Percentiles rank a stretch among this genome's conserved stretches.
These are phyloP conservation scores for Chrysanthemum seticuspe DNA, from an alignment of 129 eudicot species.

Conservation along the genomic window DNA sequence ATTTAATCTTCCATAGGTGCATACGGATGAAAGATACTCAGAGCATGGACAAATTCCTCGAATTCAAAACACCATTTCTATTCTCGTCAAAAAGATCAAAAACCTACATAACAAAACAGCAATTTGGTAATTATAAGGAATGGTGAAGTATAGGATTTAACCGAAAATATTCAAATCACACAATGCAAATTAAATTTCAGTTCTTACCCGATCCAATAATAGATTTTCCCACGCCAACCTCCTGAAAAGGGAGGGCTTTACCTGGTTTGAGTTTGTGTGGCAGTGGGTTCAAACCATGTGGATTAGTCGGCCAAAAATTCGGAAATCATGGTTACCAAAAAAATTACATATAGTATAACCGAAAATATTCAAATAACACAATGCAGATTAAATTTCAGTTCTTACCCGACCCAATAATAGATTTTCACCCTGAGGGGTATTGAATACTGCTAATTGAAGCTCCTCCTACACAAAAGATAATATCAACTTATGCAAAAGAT, in stretches of 20 bases:
- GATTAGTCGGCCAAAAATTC: too few relatives aligned
- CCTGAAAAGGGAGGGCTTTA: too few relatives aligned
- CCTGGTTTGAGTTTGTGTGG: too few relatives aligned
- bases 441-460: conserved; percentile 76
- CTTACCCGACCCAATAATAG: conserved; percentile 91
- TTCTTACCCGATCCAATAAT: conserved; percentile 79
- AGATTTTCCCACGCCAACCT: too few relatives aligned
- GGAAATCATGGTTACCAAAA: too few relatives aligned
- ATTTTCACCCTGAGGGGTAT: conserved; percentile 75
- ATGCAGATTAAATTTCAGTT: neutral
- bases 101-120: conserved; percentile 45
- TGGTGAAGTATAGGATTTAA: neutral
- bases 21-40: conserved; percentile 80
- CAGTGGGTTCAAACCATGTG: too few relatives aligned
- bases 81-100: conserved; percentile 89
- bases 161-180: too few relatives aligned
- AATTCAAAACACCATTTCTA: conserved; percentile 92
- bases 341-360: too few relatives aligned
- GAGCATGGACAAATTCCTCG: conserved; percentile 88
- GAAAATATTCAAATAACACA: too few relatives aligned
- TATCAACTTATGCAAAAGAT: neutral
- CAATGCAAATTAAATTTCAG: neutral
- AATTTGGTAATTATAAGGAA: neutral
- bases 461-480: conserved; percentile 66
- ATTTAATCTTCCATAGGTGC: conserved; percentile 84